Evolutionary conservation across 2,329 filamentous ascomycete species (phyloP).

Genomic region (Colletotrichum falcatum): DNA sequence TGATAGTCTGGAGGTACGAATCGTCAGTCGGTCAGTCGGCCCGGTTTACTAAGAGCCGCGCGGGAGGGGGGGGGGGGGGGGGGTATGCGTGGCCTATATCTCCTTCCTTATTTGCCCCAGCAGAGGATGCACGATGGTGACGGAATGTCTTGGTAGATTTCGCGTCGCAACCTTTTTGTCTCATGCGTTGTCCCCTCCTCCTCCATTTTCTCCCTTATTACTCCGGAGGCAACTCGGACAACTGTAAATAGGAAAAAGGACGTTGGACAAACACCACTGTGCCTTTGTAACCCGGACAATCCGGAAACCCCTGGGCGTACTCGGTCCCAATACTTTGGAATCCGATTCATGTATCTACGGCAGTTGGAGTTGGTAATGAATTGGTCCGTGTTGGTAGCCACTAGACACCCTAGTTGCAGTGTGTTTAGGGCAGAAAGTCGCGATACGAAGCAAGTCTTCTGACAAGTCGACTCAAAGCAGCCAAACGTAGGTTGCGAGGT

Average conservation of each 20-base stretch:
- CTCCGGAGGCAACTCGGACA: too few species aligned
- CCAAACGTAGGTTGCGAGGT: neutral
- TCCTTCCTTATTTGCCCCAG: neutral
- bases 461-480: neutral
- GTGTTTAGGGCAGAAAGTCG: neutral
- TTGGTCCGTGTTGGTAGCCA: neutral
- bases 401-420: too few species aligned
- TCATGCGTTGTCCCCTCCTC: neutral
- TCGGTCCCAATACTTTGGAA: neutral
- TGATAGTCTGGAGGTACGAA: neutral
- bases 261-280: too few species aligned
- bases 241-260: too few species aligned
- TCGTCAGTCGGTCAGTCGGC: too few species aligned
- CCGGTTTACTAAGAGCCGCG: neutral
- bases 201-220: too few species aligned
- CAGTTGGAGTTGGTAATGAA: neutral
- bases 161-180: neutral
- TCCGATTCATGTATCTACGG: too few species aligned
- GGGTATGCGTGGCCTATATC: neutral
- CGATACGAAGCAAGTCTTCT: neutral
- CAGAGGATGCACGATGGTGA: neutral
- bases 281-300: neutral
- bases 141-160: neutral
- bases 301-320: neutral
- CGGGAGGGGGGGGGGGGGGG: neutral